phyloP scores from a whole-genome alignment of 495 filamentous ascomycete species.

The Xylaria intraflava region DNA sequence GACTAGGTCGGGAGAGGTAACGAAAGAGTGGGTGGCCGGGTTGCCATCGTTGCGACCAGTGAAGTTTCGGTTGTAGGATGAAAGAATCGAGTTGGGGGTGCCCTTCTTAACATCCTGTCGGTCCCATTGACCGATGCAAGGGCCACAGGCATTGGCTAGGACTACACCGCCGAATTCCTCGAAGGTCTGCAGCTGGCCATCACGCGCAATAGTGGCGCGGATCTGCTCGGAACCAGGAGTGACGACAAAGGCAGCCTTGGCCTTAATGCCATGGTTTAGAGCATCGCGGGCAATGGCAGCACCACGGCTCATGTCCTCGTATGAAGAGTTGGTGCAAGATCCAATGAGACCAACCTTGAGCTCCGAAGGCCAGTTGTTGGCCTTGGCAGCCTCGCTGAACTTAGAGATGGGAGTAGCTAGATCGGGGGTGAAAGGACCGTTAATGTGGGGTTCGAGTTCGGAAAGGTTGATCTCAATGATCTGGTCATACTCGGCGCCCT shows the following conservation, averaged over 20 bases:
- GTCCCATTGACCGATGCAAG: slow-evolving; percentile 83
- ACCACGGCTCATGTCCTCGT: slow-evolving; percentile 97
- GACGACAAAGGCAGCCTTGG: slow-evolving; percentile 88
- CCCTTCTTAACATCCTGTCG: slow-evolving; percentile 94
- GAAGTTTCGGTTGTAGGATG: slow-evolving; percentile 99
- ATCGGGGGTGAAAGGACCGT: slow-evolving; percentile 99
- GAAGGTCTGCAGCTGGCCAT: slow-evolving; percentile 91
- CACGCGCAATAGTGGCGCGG: slow-evolving; percentile 87
- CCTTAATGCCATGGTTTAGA: slow-evolving; percentile 86
- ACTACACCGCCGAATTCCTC: slow-evolving; percentile 97
- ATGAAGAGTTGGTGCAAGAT: slow-evolving; percentile 99
- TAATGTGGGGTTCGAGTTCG: slow-evolving; percentile 95
- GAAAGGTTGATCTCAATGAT: slow-evolving; percentile 91
- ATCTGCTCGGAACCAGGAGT: slow-evolving; percentile 98
- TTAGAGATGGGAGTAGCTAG: slow-evolving; percentile 96
- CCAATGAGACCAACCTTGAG: slow-evolving; percentile 95
- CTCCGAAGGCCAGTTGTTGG: slow-evolving; percentile 94
- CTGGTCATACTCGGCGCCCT: slow-evolving; percentile 95
- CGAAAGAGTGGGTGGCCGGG: slow-evolving; percentile 96
- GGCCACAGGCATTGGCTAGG: slow-evolving; percentile 92
- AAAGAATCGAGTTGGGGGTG: slow-evolving; percentile 91
- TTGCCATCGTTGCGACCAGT: slow-evolving; percentile 99
- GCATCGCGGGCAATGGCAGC: slow-evolving; percentile 95
- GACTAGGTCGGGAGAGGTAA: slow-evolving; percentile 95
- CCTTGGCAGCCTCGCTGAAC: slow-evolving; percentile 89